These are phyloP conservation scores for Glycine tomentella DNA, from an alignment of 306 rosid species.

Conservation along the genomic window DNA sequence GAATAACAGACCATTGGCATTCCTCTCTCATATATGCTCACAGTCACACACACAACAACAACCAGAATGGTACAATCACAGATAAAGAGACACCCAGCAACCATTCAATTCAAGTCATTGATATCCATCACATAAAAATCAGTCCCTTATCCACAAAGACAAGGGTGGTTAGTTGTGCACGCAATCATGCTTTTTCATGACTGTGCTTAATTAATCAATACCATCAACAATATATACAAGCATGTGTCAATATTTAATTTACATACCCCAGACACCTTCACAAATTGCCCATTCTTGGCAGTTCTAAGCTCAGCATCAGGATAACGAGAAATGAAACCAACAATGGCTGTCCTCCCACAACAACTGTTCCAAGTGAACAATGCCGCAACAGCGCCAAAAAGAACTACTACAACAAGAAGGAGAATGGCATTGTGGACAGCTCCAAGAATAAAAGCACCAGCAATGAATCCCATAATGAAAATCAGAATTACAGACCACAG, in stretches of 20 bases:
- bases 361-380: conserved; percentile 13
- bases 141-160: not conserved
- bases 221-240: not conserved
- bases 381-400: conserved; percentile 2
- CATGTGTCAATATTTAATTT: not conserved
- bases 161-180: not conserved
- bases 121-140: not conserved
- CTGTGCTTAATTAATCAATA: not conserved
- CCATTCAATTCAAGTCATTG: not conserved
- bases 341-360: conserved; percentile 3
- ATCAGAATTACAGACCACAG: conserved; percentile 13
- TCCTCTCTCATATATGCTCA: not conserved
- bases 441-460: conserved; percentile 17
- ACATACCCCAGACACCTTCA: conserved; percentile 25
- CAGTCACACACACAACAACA: not conserved
- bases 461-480: conserved; percentile 10
- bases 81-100: not conserved
- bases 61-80: not conserved
- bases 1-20: conserved; percentile 13
- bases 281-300: conserved; percentile 23
- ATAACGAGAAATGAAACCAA: conserved; percentile 1
- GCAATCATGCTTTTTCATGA: not conserved
- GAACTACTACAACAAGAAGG: conserved; percentile 11
- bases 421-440: conserved; percentile 5
- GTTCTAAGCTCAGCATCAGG: conserved; percentile 11